These are phyloP conservation scores for Colletotrichum kahawae DNA, from an alignment of 2,329 filamentous ascomycete genomes.

Conservation along the genomic window DNA sequence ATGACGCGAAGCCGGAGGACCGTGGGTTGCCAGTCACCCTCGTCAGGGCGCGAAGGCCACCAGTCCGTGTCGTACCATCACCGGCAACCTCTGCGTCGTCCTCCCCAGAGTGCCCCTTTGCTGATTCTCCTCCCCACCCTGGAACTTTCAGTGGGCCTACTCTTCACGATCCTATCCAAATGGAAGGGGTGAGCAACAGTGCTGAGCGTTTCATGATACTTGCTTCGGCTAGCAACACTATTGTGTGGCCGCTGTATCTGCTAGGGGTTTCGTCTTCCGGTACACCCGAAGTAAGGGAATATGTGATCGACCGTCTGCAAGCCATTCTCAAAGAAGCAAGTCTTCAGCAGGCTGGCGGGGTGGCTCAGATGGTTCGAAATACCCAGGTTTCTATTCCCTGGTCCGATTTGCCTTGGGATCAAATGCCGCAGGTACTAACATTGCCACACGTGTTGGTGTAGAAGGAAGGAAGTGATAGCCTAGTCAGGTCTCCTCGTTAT, in stretches of 20 bases:
- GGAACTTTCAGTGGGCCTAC: slow-evolving; percentile 31
- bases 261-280: slow-evolving; percentile 53
- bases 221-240: slow-evolving; percentile 51
- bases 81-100: slow-evolving; percentile 30
- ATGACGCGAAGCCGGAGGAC: slow-evolving; percentile 35
- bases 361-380: slow-evolving; percentile 46
- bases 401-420: slow-evolving; percentile 24
- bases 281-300: slow-evolving; percentile 43
- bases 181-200: slow-evolving; percentile 37
- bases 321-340: slow-evolving; percentile 51
- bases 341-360: slow-evolving; percentile 47
- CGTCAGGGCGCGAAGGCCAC: slow-evolving; percentile 32
- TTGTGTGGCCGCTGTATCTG: slow-evolving; percentile 56
- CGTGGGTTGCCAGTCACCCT: slow-evolving; percentile 27
- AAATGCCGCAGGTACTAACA: slow-evolving; percentile 32
- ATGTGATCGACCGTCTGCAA: slow-evolving; percentile 48
- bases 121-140: not conserved
- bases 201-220: slow-evolving; percentile 53
- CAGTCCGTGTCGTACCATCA: slow-evolving; percentile 33
- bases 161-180: slow-evolving; percentile 44
- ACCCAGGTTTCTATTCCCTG: slow-evolving; percentile 34
- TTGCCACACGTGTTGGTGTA: slow-evolving; percentile 31
- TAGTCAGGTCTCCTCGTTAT: not conserved
- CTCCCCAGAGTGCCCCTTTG: slow-evolving; percentile 25
- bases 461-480: not conserved